These are phyloP conservation scores for Mallotus repandus DNA, from an alignment of 441 rosid species.

Conservation along the genomic window DNA sequence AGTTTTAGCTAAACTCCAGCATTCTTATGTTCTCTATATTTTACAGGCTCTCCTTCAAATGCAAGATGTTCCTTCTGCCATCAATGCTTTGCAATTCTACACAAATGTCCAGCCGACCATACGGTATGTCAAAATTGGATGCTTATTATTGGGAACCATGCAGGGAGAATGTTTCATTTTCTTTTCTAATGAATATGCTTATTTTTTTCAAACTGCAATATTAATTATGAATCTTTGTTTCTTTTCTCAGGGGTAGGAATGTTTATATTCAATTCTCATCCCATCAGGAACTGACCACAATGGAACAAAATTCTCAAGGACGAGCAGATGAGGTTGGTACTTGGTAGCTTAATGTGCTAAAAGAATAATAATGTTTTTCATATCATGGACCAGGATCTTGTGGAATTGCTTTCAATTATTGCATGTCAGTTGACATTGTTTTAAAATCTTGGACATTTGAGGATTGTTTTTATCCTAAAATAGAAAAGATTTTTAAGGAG, in stretches of 20 bases:
- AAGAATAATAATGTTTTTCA: constrained; percentile 9
- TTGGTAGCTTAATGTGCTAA: constrained; percentile 11
- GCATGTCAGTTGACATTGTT: constrained; percentile 3
- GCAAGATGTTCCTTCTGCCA: constrained; percentile 93
- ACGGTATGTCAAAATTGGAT: constrained; percentile 45
- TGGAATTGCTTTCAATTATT: constrained; percentile 1
- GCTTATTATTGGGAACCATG: not conserved
- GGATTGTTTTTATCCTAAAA: not conserved
- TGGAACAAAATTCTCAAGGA: constrained; percentile 91
- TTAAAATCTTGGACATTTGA: not conserved
- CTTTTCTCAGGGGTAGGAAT: constrained; percentile 82
- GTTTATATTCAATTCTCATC: constrained; percentile 96
- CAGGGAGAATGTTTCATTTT: not conserved
- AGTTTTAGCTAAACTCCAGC: constrained; percentile 2
- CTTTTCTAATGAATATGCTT: not conserved
- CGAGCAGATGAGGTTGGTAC: constrained; percentile 93
- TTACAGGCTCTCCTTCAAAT: constrained; percentile 93
- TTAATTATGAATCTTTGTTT: not conserved
- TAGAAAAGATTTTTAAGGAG: not conserved
- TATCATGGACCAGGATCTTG: not conserved
- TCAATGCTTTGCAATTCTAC: constrained; percentile 80
- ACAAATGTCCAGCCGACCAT: constrained; percentile 83
- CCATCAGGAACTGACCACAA: constrained; percentile 93
- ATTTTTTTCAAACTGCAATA: not conserved
- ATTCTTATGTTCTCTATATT: constrained; percentile 11